Base-by-base conservation (phyloP, 2,329 filamentous ascomycete species). In the Aspergillus texensis region DNA sequence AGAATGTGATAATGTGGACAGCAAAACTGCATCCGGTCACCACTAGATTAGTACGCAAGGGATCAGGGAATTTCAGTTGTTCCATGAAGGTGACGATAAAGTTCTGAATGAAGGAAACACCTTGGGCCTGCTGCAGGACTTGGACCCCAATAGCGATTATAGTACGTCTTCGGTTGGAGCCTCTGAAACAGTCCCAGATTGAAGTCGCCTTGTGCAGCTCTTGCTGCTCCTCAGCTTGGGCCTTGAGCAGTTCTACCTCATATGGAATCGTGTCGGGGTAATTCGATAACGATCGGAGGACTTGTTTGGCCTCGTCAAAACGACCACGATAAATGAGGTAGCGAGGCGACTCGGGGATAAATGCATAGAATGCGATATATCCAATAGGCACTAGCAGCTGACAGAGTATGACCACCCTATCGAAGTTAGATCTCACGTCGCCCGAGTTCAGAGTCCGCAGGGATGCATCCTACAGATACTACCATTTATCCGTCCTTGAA, bases 41-140 rank as follows among this genome's bases (percentile, higher is more conserved):
- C 21, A 64, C 58, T 14, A 57, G 36, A 5, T 52, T 61, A 1
- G 62, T 65, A 3, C 54, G 54, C 12, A 66, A 58, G 4, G 65
- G 62, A 32, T 66, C 60, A 5, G 65, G 41, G 6, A 48, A 48
- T 48, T 64, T 61, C 2, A 65, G 50, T 21, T 64, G 61, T 8
- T 62, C 53, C 57, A 67, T 61, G 61, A 67, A 68, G 4, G 62
- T 61, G 16, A 68, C 61, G 5, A 64, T 57, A 14, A 61, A 68
- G 43, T 63, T 68, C 46, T 62, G 59, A 48, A 65, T 63, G 30
- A 67, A 67, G n/a, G 62, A 64, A 19, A 62, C 45, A 12, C 66
- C 66, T 39, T 68, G 64, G 2, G 64, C 64, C 19, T 68, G 64
- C 26, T 68, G 66, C n/a, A 68, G 54, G 19, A 62, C 58, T n/a